phyloP scores from a whole-genome alignment of 164 flowering plant genomes.

The Sextonia rubra region DNA sequence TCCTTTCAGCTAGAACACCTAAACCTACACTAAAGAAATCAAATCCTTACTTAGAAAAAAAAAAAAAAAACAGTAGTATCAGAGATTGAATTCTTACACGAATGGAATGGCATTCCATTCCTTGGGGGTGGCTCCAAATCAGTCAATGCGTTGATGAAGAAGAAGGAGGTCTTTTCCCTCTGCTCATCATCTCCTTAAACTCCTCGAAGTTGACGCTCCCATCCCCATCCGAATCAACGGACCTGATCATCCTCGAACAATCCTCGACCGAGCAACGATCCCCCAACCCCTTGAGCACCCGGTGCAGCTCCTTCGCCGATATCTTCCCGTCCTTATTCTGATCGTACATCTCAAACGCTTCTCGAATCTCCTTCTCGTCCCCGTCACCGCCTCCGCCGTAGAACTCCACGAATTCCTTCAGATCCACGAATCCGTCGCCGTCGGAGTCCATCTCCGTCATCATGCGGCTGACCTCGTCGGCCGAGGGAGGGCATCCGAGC shows the following conservation, averaged over 20 bases:
- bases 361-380: background rate
- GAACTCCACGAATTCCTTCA: constrained; percentile 2
- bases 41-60: too few relatives aligned
- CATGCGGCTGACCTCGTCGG: background rate
- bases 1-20: too few relatives aligned
- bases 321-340: constrained; percentile 16
- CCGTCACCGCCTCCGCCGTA: background rate
- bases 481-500: background rate
- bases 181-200: constrained; percentile 17
- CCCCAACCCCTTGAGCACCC: constrained; percentile 14
- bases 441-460: constrained; percentile 1
- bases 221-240: constrained; percentile 19
- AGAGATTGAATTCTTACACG: too few relatives aligned
- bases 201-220: constrained; percentile 18
- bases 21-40: too few relatives aligned
- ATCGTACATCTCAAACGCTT: constrained; percentile 13
- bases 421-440: constrained; percentile 1
- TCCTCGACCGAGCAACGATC: constrained; percentile 12
- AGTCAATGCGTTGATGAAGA: background rate
- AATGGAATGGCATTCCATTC: too few relatives aligned
- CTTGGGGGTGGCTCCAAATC: too few relatives aligned
- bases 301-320: constrained; percentile 16
- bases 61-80: too few relatives aligned
- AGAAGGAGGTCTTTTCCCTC: background rate
- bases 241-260: constrained; percentile 11